phyloP scores from a whole-genome alignment of 257 asterid species.

The Solanum ossicruentum region DNA sequence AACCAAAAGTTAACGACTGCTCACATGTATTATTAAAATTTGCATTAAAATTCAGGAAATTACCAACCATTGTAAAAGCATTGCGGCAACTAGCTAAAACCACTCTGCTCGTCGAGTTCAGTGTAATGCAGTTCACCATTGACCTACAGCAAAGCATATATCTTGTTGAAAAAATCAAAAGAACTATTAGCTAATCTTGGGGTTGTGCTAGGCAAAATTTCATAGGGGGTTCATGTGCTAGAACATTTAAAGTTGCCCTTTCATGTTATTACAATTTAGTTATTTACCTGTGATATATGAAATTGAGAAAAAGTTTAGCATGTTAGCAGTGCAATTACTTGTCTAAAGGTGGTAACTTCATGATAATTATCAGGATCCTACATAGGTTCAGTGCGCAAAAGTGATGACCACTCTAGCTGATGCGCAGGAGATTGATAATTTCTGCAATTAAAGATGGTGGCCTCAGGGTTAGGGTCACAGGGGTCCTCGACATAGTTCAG shows the following conservation, averaged over 20 bases:
- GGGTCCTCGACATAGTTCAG: not conserved
- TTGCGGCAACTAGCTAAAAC: conserved; percentile 93
- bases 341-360: not conserved
- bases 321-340: not conserved
- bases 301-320: not conserved
- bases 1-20: not conserved
- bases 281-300: not conserved
- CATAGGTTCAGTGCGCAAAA: not conserved
- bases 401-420: not conserved
- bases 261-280: not conserved
- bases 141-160: conserved; percentile 44
- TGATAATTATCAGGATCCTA: not conserved
- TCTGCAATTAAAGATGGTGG: not conserved
- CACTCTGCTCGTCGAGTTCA: conserved; percentile 83
- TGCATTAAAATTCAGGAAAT: conserved; percentile 5
- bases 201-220: not conserved
- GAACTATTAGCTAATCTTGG: not conserved
- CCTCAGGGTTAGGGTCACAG: not conserved
- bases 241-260: not conserved
- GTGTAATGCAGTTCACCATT: conserved; percentile 95
- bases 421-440: not conserved
- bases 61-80: conserved; percentile 80
- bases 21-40: not conserved
- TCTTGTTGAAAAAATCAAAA: not conserved
- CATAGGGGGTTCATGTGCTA: not conserved